phyloP scores from a whole-genome alignment of 2,329 filamentous ascomycete species.

The Trichoderma asperellum region DNA sequence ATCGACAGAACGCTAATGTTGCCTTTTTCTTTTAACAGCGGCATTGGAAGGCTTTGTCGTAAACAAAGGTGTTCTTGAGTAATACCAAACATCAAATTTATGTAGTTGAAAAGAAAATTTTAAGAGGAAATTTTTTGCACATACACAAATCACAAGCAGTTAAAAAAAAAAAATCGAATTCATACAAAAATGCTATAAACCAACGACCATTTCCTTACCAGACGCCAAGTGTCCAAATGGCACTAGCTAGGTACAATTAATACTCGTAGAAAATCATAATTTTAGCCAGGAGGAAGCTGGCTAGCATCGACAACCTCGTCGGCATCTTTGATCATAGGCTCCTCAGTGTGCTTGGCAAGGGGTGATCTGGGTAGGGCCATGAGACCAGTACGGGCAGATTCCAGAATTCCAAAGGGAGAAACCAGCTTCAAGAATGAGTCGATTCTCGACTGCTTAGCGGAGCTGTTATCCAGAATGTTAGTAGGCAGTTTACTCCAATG shows the following conservation, averaged over 20 bases:
- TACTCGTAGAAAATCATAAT: background rate
- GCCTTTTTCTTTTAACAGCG: slow-evolving; percentile 47
- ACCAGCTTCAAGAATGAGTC: slow-evolving; percentile 98
- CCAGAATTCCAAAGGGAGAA: slow-evolving; percentile 90
- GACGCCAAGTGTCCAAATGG: slow-evolving; percentile 30
- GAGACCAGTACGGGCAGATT: slow-evolving; percentile 91
- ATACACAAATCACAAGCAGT: background rate
- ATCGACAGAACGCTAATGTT: slow-evolving; percentile 30
- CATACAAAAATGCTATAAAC: slow-evolving; percentile 25
- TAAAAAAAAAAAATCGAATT: slow-evolving; percentile 26
- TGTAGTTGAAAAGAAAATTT: slow-evolving; percentile 10
- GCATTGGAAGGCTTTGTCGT: slow-evolving; percentile 87
- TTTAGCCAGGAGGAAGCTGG: slow-evolving; percentile 86
- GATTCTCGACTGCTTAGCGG: slow-evolving; percentile 89
- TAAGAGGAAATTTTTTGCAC: slow-evolving; percentile 27
- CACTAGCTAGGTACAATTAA: slow-evolving; percentile 20
- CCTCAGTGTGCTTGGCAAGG: slow-evolving; percentile 73
- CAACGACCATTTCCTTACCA: slow-evolving; percentile 28
- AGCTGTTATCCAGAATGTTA: slow-evolving; percentile 55
- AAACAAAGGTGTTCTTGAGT: slow-evolving; percentile 79
- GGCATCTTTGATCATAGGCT: slow-evolving; percentile 76
- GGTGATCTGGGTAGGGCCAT: slow-evolving; percentile 97
- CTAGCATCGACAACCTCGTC: slow-evolving; percentile 94
- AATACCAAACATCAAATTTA: background rate
- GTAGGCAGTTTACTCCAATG: slow-evolving; percentile 7